phyloP scores from a whole-genome alignment of 2,329 filamentous ascomycete genomes.

The Aspergillus neotritici region DNA sequence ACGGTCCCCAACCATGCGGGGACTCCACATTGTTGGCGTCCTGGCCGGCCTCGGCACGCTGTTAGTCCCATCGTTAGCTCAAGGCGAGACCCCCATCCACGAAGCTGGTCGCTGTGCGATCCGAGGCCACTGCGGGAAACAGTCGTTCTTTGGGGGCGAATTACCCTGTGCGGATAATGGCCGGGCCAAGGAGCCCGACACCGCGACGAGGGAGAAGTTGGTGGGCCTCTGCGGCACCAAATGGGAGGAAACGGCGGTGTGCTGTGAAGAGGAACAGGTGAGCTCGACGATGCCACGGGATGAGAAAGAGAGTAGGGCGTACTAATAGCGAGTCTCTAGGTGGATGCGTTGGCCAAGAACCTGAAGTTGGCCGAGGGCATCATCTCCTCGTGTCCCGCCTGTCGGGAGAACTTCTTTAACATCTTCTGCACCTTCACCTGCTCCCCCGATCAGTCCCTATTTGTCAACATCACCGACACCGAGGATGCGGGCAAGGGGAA shows the following conservation, averaged over 20 bases:
- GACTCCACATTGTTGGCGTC: slow-evolving; percentile 21
- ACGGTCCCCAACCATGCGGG: slow-evolving; percentile 26
- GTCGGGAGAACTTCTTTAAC: slow-evolving; percentile 98
- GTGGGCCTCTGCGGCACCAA: slow-evolving; percentile 79
- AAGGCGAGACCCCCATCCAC: slow-evolving; percentile 53
- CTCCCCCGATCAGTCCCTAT: slow-evolving; percentile 91
- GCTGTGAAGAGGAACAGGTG: slow-evolving; percentile 74
- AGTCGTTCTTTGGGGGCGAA: slow-evolving; percentile 81
- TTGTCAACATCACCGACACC: slow-evolving; percentile 82
- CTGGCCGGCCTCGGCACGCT: slow-evolving; percentile 25
- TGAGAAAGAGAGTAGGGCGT: background rate
- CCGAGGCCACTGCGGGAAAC: slow-evolving; percentile 83
- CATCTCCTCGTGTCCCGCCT: slow-evolving; percentile 89
- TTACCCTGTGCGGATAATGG: slow-evolving; percentile 91
- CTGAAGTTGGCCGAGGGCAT: slow-evolving; percentile 81
- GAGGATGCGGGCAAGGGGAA: slow-evolving; percentile 51
- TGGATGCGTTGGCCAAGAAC: slow-evolving; percentile 75
- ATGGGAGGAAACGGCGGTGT: slow-evolving; percentile 79
- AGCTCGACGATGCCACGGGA: slow-evolving; percentile 5
- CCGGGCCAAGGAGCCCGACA: slow-evolving; percentile 67
- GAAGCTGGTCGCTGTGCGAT: slow-evolving; percentile 87
- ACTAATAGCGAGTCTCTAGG: slow-evolving; percentile 40
- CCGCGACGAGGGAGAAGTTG: slow-evolving; percentile 67
- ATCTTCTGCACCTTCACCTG: slow-evolving; percentile 97
- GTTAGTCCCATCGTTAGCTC: slow-evolving; percentile 20